Evolutionary conservation across 805 yeast genomes (phyloP), one percentile per base, ranked within the genome.

Genomic region (Yamadazyma paraphyllophila): DNA sequence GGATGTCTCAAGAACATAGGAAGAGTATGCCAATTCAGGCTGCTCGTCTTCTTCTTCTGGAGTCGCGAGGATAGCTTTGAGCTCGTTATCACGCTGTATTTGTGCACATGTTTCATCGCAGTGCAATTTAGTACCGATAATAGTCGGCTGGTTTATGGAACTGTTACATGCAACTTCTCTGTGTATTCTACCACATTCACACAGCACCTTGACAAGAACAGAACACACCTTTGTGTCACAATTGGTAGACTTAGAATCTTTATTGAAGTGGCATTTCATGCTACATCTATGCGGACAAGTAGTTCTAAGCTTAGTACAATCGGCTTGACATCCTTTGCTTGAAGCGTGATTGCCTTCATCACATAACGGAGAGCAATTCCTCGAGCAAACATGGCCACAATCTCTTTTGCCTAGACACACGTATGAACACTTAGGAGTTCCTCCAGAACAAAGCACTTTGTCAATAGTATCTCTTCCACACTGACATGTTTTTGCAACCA

Each of bases 61-160:
- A 2, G 47, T 26, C 7, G 68, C 49, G 44, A 90, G 79, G 0
- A 95, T 95, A 20, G 74, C 77, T 44, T 82, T 78, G 39, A 91
- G 64, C 50, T 75, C 73, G 36, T 70, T 72, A 50, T 85, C 86
- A 44, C 96, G 72, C 53, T 77, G 73, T 15, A 73, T 70, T 41
- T 75, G 63, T 10, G 71, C 80, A 67, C 97, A 90, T 20, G 78
- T 80, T 8, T 81, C 85, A 57, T 83, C 86, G 70, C 97, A 90
- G 16, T 72, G 74, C 20, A 87, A 54, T 1, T 54, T 52, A 1
- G 68, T 65, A 3, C 69, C 72, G 39, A 65, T 65, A 11, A 54
- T 60, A 7, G 74, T 67, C 32, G 57, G 61, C 45, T 38, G 55
- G 16, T 52, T 47, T 13, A 57, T 50, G n/a, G 74, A 66, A 7